Conservation (phyloP, 352 stramenopile genomes). For the Phytophthora pistaciae region DNA sequence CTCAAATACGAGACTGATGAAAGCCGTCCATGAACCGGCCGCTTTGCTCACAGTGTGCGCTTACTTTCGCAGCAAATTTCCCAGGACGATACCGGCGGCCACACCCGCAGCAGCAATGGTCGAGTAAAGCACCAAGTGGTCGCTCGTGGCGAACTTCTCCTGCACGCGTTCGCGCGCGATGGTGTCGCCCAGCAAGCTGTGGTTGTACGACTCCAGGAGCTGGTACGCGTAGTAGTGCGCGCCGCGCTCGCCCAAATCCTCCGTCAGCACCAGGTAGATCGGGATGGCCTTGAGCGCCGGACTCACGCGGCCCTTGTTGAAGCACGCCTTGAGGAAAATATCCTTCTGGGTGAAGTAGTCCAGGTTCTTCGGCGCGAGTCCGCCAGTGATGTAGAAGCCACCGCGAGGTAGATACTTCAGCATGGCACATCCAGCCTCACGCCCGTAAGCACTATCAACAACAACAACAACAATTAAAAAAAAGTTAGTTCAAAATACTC, state of each 20-base stretch:
- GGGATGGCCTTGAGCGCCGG: constrained; percentile 77
- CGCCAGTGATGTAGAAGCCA: constrained; percentile 97
- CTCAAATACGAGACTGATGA: constrained; percentile 10
- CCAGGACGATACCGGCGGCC: constrained; percentile 39
- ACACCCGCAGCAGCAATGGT: constrained; percentile 48
- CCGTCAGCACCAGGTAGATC: constrained; percentile 92
- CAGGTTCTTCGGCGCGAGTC: constrained; percentile 97
- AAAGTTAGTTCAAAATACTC: constrained; percentile 2
- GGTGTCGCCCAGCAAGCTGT: constrained; percentile 40
- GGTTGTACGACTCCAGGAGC: constrained; percentile 73
- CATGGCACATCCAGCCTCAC: constrained; percentile 93
- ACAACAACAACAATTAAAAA: constrained; percentile 12
- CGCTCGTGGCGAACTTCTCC: constrained; percentile 45
- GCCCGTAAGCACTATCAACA: constrained; percentile 88
- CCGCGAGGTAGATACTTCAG: constrained; percentile 97
- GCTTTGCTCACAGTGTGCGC: background rate
- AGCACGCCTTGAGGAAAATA: constrained; percentile 86
- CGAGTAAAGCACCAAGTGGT: constrained; percentile 59
- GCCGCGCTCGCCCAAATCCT: constrained; percentile 91
- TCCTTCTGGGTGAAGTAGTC: constrained; percentile 90
- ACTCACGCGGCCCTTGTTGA: constrained; percentile 92
- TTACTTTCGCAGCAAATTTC: constrained; percentile 34
- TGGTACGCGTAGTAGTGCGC: constrained; percentile 91
- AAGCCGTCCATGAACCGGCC: background rate
- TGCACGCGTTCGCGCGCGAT: constrained; percentile 38